Evolutionary conservation across 768 basidiomycete species (phyloP), one percentile per base, ranked within the genome.

Genomic region (Gelatoporia subvermispora): DNA sequence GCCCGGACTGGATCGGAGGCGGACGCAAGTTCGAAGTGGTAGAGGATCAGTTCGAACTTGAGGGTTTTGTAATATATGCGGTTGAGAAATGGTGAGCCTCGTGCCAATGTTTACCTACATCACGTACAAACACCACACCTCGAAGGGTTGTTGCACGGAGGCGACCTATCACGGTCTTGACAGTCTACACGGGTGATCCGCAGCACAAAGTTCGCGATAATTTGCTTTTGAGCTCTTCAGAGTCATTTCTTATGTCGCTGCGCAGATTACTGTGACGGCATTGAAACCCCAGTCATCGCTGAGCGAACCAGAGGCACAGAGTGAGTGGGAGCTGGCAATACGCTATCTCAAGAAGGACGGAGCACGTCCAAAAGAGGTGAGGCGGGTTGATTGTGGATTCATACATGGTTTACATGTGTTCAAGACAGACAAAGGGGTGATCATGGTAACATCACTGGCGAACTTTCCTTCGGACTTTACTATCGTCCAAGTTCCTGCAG

Each of bases 381-480:
- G 64, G 31, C 18, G 28, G 18, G n/a, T n/a, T n/a, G n/a, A n/a
- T 13, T 20, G 56, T 46, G n/a, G 11, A 39, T 43, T 9, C 46
- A 28, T 15, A 9, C 22, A 15, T 20, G 41, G 22, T 22, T 22
- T 41, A 25, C 34, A 24, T 28, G n/a, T 35, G 36, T n/a, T n/a
- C n/a, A 51, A 85, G 77, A 88, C 82, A 9, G 72, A 76, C 13
- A 68, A 81, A 45, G 90, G 90, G 42, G 67, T 75, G 21, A 72
- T 93, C 58, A 82, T 92, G 79, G 79, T 82, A 48, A 93, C 90
- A 22, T 91, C 88, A 10, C 78, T 93, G 22, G 86, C 88, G 38
- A 84, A 88, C 70, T 93, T 93, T 62, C 86, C 86, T 47, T 90
- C 88, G 2, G 89, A 92, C 71, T 88, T 81, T 63, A 87, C 87